Base-by-base conservation (phyloP, 192 early-diverging fungal species). In the Mortierella antarctica region DNA sequence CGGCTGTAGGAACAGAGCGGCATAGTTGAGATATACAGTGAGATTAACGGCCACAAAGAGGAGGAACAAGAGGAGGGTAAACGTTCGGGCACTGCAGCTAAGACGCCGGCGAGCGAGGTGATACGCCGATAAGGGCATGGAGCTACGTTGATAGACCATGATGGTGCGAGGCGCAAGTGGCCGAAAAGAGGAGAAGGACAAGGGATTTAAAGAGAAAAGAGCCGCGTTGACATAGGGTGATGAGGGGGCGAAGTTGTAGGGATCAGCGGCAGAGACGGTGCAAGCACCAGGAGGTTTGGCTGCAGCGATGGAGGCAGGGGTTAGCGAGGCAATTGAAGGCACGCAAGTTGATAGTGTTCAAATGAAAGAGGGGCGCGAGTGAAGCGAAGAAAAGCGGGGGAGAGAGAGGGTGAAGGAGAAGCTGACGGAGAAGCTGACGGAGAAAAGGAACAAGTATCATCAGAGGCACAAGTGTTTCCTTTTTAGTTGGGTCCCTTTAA, bases 11-110 rank as follows among this genome's bases (percentile, higher is more conserved):
- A 65, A 51, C n/a, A 60, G 52, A 41, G 39, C 23, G 10, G 52
- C 23, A 20, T 48, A 70, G 20, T 60, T 56, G 20, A 57, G 46
- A 53, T 70, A 70, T 50, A 78, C 63, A 55, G 70, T 39, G 56
- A 78, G 62, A 51, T 70, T 78, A 62, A 70, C 14, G 49, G 74
- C 7, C 48, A 70, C 59, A 41, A 78, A 78, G 61, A 78, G 20
- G 56, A 70, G 18, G 14, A 78, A 45, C 14, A 78, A 41, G 9
- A 46, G 8, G 40, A 78, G 55, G 2, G 55, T 55, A 14, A 78
- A 40, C 15, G 12, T 52, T 15, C 46, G 55, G 9, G 62, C 42
- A 44, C 54, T 69, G 50, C 54, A 45, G 17, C 9, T 49, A 48
- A 31, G 54, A 18, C 42, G 46, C 13, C 53, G 63, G 5, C 71